Evolutionary conservation across 768 basidiomycete genomes (phyloP).

Genomic region (Tricholoma furcatifolium): DNA sequence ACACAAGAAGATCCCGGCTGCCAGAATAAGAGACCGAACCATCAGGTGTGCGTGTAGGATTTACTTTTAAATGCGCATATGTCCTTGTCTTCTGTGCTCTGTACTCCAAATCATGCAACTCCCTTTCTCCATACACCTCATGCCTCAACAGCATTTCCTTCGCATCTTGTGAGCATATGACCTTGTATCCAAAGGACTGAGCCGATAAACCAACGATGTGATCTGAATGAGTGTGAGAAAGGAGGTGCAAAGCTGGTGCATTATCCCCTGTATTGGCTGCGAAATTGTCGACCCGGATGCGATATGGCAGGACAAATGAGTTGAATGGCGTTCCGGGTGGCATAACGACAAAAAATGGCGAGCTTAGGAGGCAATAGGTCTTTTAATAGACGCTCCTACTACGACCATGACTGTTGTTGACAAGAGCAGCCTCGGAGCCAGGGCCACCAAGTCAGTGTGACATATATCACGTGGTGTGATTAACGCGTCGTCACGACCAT

Average conservation of each 20-base stretch:
- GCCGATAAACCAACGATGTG: constrained; percentile 78
- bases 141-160: constrained; percentile 83
- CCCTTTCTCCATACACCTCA: constrained; percentile 67
- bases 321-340: constrained; percentile 76
- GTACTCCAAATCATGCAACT: constrained; percentile 50
- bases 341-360: constrained; percentile 39
- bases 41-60: constrained; percentile 43
- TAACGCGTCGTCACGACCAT: too few relatives aligned
- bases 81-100: constrained; percentile 54
- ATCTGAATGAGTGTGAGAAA: constrained; percentile 89
- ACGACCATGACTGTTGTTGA: constrained; percentile 4
- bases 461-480: not conserved
- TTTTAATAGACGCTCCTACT: not conserved
- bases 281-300: constrained; percentile 87
- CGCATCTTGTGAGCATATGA: constrained; percentile 81
- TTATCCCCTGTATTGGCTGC: constrained; percentile 35
- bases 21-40: constrained; percentile 48
- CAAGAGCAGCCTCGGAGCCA: not conserved
- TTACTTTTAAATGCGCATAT: constrained; percentile 66
- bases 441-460: not conserved
- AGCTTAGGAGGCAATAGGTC: not conserved
- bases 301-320: constrained; percentile 76
- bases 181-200: constrained; percentile 66
- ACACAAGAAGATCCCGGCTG: constrained; percentile 68
- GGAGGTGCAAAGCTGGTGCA: constrained; percentile 61